Percentiles rank a stretch among this genome's conserved stretches.
Conservation (phyloP, 768 basidiomycete genomes). For the Hirschioporus abietinus region DNA sequence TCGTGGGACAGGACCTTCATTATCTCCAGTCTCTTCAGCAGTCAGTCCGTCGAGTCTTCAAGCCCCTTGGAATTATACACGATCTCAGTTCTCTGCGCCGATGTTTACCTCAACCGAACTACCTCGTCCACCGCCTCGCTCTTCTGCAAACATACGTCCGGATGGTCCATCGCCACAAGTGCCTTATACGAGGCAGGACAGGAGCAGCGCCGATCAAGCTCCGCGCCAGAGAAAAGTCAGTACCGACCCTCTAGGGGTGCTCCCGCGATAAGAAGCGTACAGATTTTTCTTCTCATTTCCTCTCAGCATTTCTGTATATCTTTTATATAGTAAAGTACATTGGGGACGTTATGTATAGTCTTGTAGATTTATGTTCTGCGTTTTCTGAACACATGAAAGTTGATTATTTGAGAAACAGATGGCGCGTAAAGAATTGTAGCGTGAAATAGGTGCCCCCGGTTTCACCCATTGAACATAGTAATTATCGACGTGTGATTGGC, state of each 20-base stretch:
- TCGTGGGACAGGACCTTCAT: conserved; percentile 12
- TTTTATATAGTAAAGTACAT: neutral
- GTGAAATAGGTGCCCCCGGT: neutral
- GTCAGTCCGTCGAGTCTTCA: conserved; percentile 18
- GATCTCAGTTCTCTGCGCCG: conserved; percentile 38
- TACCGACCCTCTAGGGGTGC: neutral
- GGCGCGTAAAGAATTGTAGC: neutral
- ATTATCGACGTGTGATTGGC: conserved; percentile 15
- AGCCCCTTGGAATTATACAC: conserved; percentile 57
- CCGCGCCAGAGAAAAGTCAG: conserved; percentile 1
- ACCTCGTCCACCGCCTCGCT: conserved; percentile 47
- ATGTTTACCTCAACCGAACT: conserved; percentile 36
- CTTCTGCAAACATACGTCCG: conserved; percentile 27
- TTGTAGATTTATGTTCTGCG: neutral
- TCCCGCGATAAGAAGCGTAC: neutral
- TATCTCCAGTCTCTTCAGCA: conserved; percentile 12
- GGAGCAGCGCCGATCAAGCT: neutral
- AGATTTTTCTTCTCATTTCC: neutral
- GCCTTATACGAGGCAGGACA: conserved; percentile 10
- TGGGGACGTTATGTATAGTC: too few species aligned
- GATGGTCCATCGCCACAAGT: conserved; percentile 21
- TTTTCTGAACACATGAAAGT: neutral
- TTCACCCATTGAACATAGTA: conserved; percentile 5
- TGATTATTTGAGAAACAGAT: neutral
- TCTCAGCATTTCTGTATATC: neutral